Evolutionary conservation across 176 grass and related monocot species (phyloP).

Genomic region (Aegilops umbellulata): DNA sequence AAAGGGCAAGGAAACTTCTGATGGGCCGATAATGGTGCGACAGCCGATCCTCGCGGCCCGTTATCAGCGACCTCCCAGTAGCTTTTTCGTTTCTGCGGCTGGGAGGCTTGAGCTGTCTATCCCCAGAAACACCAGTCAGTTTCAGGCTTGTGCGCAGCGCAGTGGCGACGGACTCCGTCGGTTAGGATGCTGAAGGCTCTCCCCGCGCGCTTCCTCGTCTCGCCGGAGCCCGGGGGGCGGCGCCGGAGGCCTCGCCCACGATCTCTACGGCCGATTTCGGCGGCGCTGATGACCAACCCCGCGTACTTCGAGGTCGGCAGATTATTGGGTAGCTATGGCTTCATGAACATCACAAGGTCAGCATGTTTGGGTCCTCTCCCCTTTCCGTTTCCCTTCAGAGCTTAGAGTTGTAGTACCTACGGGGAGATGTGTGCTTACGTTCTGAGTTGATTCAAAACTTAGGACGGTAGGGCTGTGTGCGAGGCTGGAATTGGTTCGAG

Average conservation of each 20-base stretch:
- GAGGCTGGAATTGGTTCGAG: background rate
- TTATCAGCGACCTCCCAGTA: background rate
- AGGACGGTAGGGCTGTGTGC: background rate
- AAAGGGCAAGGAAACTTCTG: background rate
- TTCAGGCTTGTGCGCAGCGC: background rate
- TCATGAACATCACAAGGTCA: slow-evolving; percentile 95
- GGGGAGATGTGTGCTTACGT: background rate
- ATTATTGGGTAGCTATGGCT: slow-evolving; percentile 76
- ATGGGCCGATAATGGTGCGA: background rate
- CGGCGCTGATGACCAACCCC: slow-evolving; percentile 72
- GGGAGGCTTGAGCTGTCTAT: slow-evolving; percentile 19
- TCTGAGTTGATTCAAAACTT: background rate
- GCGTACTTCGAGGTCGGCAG: slow-evolving; percentile 82
- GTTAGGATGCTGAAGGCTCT: slow-evolving; percentile 45
- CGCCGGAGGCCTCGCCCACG: slow-evolving; percentile 9
- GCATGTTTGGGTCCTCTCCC: background rate
- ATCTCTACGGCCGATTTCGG: slow-evolving; percentile 12
- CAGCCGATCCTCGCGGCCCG: background rate
- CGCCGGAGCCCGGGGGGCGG: slow-evolving; percentile 8
- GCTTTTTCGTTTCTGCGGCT: slow-evolving; percentile 23
- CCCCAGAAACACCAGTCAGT: slow-evolving; percentile 1
- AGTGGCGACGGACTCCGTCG: background rate
- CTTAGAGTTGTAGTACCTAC: background rate
- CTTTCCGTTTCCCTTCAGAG: background rate
- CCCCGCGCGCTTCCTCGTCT: slow-evolving; percentile 31